These are phyloP conservation scores for Marchantia paleacea DNA, from an alignment of 225 moss, liverwort and hornwort species.

Conservation along the genomic window DNA sequence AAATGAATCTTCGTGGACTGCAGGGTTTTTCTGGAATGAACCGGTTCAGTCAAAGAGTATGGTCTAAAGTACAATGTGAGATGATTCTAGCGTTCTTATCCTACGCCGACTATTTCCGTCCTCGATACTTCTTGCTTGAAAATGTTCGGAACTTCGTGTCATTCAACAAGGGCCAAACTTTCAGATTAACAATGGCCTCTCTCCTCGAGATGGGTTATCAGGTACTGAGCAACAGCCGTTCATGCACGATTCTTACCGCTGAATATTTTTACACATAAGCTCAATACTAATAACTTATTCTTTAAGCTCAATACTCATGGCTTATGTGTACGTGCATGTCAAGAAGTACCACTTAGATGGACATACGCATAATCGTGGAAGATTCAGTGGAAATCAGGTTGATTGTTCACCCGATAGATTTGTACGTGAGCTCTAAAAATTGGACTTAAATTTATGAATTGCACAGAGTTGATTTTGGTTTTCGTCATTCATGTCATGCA, in stretches of 20 bases:
- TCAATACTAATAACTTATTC: background rate
- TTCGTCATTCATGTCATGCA: conserved; percentile 21
- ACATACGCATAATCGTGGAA: background rate
- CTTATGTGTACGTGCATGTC: background rate
- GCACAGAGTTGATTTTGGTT: background rate
- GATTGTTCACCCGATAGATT: no score
- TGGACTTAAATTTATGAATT: no score
- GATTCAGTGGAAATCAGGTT: no score
- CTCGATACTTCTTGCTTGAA: conserved; percentile 94
- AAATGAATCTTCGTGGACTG: background rate
- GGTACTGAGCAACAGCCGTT: conserved; percentile 39
- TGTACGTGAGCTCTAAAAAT: no score
- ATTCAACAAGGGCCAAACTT: conserved; percentile 97
- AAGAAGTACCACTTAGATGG: background rate
- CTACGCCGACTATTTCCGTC: conserved; percentile 89
- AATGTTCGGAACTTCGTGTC: conserved; percentile 97
- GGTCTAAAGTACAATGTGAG: conserved; percentile 99
- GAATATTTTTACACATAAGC: background rate
- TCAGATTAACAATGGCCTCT: conserved; percentile 82
- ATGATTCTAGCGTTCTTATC: conserved; percentile 93
- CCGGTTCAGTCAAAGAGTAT: conserved; percentile 83
- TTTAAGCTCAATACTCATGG: no score
- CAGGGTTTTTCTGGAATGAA: conserved; percentile 99
- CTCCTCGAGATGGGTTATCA: conserved; percentile 98
- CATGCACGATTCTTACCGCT: background rate